phyloP scores from a whole-genome alignment of 2,329 filamentous ascomycete genomes.

The Fusarium graminum region DNA sequence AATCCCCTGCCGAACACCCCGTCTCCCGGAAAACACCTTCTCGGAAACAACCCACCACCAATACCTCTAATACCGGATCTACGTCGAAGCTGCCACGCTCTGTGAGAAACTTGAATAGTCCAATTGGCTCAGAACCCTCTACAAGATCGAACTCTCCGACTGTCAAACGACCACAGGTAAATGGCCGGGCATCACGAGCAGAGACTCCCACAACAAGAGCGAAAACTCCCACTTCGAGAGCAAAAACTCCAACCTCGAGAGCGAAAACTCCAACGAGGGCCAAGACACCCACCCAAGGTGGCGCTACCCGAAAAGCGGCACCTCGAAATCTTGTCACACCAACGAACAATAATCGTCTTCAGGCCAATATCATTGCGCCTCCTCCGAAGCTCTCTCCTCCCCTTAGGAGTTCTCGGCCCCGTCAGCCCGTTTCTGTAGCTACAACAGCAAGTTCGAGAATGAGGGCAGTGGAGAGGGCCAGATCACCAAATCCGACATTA shows the following conservation, averaged over 20 bases:
- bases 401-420: constrained; percentile 83
- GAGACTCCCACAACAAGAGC: constrained; percentile 55
- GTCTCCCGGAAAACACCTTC: constrained; percentile 52
- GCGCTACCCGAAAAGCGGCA: constrained; percentile 55
- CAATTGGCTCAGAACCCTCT: constrained; percentile 62
- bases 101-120: constrained; percentile 59
- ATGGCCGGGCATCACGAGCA: constrained; percentile 57
- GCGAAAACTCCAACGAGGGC: constrained; percentile 58
- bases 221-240: constrained; percentile 57
- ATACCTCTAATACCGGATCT: constrained; percentile 47
- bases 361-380: constrained; percentile 79
- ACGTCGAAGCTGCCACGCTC: constrained; percentile 63
- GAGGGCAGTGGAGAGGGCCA: constrained; percentile 71
- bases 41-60: constrained; percentile 43
- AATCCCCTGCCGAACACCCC: constrained; percentile 52
- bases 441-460: constrained; percentile 77
- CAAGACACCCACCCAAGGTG: constrained; percentile 59
- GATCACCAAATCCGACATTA: constrained; percentile 57
- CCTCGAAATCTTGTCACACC: constrained; percentile 60
- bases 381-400: constrained; percentile 81
- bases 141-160: constrained; percentile 70
- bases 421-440: constrained; percentile 82
- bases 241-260: constrained; percentile 57
- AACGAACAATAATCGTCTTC: constrained; percentile 71
- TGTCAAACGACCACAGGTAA: constrained; percentile 58